These are phyloP conservation scores for Psidium guajava DNA, from an alignment of 345 rosid species.

Conservation along the genomic window DNA sequence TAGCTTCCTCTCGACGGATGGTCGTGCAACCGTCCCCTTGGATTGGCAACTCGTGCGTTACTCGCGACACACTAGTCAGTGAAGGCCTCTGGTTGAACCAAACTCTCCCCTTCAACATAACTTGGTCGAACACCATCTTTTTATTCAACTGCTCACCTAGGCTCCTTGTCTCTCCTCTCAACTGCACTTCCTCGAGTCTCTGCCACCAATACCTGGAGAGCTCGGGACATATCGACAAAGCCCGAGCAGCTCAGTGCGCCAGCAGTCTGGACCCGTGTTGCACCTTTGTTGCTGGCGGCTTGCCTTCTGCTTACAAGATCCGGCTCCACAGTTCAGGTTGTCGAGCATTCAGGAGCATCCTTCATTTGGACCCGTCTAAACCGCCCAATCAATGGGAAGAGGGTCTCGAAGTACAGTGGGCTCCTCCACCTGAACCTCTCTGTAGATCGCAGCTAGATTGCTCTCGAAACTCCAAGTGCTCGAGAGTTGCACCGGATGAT, in stretches of 20 bases:
- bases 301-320: constrained; percentile 57
- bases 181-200: constrained; percentile 47
- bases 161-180: constrained; percentile 45
- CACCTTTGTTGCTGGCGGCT: constrained; percentile 48
- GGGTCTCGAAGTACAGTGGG: constrained; percentile 54
- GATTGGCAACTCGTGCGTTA: constrained; percentile 23
- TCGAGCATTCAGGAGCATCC: constrained; percentile 45
- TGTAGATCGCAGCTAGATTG: constrained; percentile 35
- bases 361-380: constrained; percentile 28
- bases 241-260: constrained; percentile 29
- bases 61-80: constrained; percentile 31
- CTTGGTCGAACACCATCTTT: constrained; percentile 48
- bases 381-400: constrained; percentile 42
- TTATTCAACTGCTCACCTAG: constrained; percentile 56
- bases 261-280: constrained; percentile 30
- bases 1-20: constrained; percentile 23
- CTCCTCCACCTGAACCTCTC: constrained; percentile 32
- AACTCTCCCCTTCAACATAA: constrained; percentile 49
- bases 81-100: constrained; percentile 43
- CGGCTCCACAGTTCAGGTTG: constrained; percentile 56
- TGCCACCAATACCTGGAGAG: constrained; percentile 44
- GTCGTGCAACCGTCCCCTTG: constrained; percentile 44
- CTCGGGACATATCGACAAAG: constrained; percentile 23
- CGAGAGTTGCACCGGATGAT: constrained; percentile 2
- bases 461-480: constrained; percentile 33